phyloP scores from a whole-genome alignment of 2,329 filamentous ascomycete genomes.

The Coniochaeta sp. region DNA sequence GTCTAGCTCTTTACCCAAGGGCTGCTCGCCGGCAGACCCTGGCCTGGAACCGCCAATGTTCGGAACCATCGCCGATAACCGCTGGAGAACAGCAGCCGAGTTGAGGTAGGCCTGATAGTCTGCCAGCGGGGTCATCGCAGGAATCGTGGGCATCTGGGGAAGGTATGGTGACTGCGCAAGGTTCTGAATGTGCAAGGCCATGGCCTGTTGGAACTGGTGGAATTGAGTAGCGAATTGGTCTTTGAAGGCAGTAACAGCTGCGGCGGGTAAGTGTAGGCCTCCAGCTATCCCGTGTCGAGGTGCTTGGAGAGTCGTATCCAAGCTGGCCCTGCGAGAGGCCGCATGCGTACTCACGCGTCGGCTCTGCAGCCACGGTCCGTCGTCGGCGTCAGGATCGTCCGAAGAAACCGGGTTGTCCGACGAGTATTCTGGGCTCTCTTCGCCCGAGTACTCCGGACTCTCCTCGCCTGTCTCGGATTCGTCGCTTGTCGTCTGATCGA shows the following conservation, averaged over 20 bases:
- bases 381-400: conserved; percentile 32
- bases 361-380: conserved; percentile 29
- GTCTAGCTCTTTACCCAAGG: conserved; percentile 35
- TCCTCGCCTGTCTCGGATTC: conserved; percentile 23
- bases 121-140: conserved; percentile 60
- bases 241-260: conserved; percentile 61
- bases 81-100: conserved; percentile 56
- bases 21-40: conserved; percentile 32
- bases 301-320: conserved; percentile 13
- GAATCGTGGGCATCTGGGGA: conserved; percentile 57
- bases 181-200: conserved; percentile 60
- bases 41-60: conserved; percentile 47
- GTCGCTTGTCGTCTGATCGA: conserved; percentile 28
- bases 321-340: conserved; percentile 1
- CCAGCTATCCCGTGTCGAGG: conserved; percentile 21
- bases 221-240: conserved; percentile 68
- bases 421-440: conserved; percentile 37
- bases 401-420: conserved; percentile 29
- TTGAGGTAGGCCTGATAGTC: conserved; percentile 65
- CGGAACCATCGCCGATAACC: conserved; percentile 67
- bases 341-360: conserved; percentile 13
- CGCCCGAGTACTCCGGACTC: conserved; percentile 36
- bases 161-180: conserved; percentile 52
- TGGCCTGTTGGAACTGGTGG: conserved; percentile 67
- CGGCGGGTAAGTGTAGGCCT: conserved; percentile 44